Conservation (phyloP, 352 stramenopile species). For the Phytopythium helicoides region DNA sequence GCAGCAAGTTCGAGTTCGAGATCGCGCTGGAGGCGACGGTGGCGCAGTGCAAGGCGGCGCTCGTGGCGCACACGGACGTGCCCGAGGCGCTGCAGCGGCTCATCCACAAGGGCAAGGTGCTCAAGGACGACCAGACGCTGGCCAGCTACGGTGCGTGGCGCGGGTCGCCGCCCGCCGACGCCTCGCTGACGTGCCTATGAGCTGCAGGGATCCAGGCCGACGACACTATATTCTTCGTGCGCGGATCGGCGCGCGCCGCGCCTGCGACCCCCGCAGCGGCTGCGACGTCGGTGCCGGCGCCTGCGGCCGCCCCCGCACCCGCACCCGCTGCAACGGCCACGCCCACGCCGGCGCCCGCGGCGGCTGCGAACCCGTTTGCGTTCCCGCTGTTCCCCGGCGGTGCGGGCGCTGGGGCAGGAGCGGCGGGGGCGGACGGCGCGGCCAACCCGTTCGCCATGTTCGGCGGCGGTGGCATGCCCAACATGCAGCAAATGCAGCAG, state of each 20-base stretch:
- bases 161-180: not conserved
- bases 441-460: slow-evolving; percentile 64
- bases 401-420: no score
- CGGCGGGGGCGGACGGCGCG: no score
- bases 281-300: no score
- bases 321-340: slow-evolving; percentile 11
- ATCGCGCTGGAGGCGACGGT: slow-evolving; percentile 70
- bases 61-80: slow-evolving; percentile 68
- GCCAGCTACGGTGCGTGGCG: slow-evolving; percentile 67
- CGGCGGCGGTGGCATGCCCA: slow-evolving; percentile 41
- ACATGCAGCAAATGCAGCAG: slow-evolving; percentile 85
- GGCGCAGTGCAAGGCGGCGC: slow-evolving; percentile 71
- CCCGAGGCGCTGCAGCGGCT: slow-evolving; percentile 76
- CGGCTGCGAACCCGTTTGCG: slow-evolving; percentile 44
- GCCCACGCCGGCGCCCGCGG: slow-evolving; percentile 13
- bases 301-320: no score
- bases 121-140: slow-evolving; percentile 87
- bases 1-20: slow-evolving; percentile 79
- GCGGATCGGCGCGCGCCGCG: slow-evolving; percentile 45
- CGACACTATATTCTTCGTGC: slow-evolving; percentile 86
- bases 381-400: slow-evolving; percentile 47
- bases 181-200: no score
- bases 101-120: slow-evolving; percentile 90
- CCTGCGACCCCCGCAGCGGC: no score
- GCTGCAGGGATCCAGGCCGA: slow-evolving; percentile 63